Base-by-base conservation (phyloP, 2,329 filamentous ascomycete species). In the Cylindrodendrum hubeiense region DNA sequence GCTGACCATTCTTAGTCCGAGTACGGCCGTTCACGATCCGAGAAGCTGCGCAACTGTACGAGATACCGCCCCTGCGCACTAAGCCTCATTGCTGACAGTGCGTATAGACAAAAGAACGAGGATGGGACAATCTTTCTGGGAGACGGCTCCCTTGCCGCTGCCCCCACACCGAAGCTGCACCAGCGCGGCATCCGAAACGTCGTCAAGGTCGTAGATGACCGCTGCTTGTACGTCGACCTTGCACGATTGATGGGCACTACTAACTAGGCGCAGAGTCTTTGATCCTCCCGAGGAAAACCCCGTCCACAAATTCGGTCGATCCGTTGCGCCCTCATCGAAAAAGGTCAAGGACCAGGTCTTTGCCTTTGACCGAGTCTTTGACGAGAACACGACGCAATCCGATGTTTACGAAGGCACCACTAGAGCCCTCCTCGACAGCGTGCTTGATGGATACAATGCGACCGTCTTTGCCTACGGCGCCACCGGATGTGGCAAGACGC, bases 391-490 rank as follows among this genome's bases (percentile, higher is more conserved):
- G 19, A 91, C 91, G 7, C 96, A 99, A 76, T 91, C 89, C 63
- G 96, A 99, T 76, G 93, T 99, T 1, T 99, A 98, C 84, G 96
- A 98, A 79, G 88, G 93, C 15, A 98, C 96, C 0, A 97, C 95
- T 2, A 93, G 91, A 79, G 89, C 84, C 60, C 87, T 99, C n/a
- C 88, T 99, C 66, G 95, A 98, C 78, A 98, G 92, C 77, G 95
- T 99, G 17, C 86, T 99, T 63, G 95, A 99, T 72, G 96, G 96
- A 70, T 99, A 98, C 85, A 99, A 99, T 84, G 96, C 96, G 51
- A 99, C 96, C 0, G 96, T 99, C 5, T 99, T 99, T 78, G 96
- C 96, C 53, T 99, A 99, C 79, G 96, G 96, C 72, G 96, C 96
- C 41, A 99, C 96, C 1, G 96, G 96, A 41, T 99, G 96, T 80